A percentile compares a stretch with the other conserved stretches of the same genome.
Evolutionary conservation across 306 rosid species (phyloP).

Genomic region (Mimosa pudica): DNA sequence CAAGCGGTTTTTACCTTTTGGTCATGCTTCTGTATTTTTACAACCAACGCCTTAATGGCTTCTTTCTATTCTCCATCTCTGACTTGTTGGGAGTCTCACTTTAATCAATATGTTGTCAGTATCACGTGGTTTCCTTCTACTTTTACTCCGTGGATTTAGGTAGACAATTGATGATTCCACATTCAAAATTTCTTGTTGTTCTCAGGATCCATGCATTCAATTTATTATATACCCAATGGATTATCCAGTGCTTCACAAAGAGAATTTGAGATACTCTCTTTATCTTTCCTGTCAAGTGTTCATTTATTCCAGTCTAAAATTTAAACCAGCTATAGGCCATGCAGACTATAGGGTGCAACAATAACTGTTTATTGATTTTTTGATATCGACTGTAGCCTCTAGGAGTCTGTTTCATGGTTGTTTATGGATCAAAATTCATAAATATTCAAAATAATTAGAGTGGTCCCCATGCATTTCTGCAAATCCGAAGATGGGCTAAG

Average conservation of each 20-base stretch:
- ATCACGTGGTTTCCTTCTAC: slow-evolving; percentile 4
- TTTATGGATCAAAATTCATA: neutral
- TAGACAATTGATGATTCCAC: slow-evolving; percentile 18
- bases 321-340: slow-evolving; percentile 11
- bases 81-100: slow-evolving; percentile 7
- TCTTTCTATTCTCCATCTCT: slow-evolving; percentile 15
- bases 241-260: neutral
- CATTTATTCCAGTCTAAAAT: slow-evolving; percentile 21
- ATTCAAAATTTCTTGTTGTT: neutral
- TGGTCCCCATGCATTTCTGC: neutral
- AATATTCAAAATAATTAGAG: neutral
- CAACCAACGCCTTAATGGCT: slow-evolving; percentile 14
- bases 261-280: slow-evolving; percentile 6
- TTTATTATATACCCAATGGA: slow-evolving; percentile 10
- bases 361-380: neutral
- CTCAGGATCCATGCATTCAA: slow-evolving; percentile 13
- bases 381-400: neutral
- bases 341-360: slow-evolving; percentile 6
- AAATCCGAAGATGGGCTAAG: neutral
- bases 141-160: slow-evolving; percentile 4
- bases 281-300: slow-evolving; percentile 8
- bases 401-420: neutral
- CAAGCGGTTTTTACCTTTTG: neutral
- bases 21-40: slow-evolving; percentile 10
- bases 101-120: slow-evolving; percentile 18